A percentile compares a stretch with the other conserved stretches of the same genome.
Evolutionary conservation across 257 asterid genomes (phyloP).

Genomic region (Solanum peruvianum): DNA sequence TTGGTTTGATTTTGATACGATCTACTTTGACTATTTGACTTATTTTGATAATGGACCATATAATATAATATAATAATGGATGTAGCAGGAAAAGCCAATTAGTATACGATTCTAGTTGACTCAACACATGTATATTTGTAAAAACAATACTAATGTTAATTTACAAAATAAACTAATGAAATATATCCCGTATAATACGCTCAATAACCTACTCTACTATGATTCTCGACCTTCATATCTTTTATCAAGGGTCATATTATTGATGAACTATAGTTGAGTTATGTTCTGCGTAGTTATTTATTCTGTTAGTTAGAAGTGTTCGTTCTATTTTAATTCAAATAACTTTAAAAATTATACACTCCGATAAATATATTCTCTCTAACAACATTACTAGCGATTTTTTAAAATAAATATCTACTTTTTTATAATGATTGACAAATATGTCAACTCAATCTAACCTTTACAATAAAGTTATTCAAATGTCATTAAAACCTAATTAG

Average conservation of each 20-base stretch:
- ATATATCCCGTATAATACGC: too few species aligned
- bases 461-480: not conserved
- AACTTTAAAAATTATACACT: too few species aligned
- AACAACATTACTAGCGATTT: not conserved
- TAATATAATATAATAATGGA: not conserved
- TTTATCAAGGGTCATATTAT: too few species aligned
- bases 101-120: not conserved
- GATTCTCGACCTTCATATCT: too few species aligned
- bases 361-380: rapidly evolving
- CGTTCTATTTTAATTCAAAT: too few species aligned
- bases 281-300: too few species aligned
- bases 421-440: not conserved
- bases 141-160: too few species aligned
- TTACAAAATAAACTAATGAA: too few species aligned
- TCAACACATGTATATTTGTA: not conserved
- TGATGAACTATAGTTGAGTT: too few species aligned
- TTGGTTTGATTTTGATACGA: not conserved
- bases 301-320: rapidly evolving
- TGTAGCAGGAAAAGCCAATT: not conserved
- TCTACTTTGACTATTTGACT: not conserved
- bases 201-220: too few species aligned
- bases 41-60: not conserved
- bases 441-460: not conserved
- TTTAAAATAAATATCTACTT: not conserved
- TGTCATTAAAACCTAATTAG: not conserved